A percentile compares a stretch with the other conserved stretches of the same genome.
Evolutionary conservation across 805 yeast species (phyloP).

Genomic region (Saturnispora diversa): DNA sequence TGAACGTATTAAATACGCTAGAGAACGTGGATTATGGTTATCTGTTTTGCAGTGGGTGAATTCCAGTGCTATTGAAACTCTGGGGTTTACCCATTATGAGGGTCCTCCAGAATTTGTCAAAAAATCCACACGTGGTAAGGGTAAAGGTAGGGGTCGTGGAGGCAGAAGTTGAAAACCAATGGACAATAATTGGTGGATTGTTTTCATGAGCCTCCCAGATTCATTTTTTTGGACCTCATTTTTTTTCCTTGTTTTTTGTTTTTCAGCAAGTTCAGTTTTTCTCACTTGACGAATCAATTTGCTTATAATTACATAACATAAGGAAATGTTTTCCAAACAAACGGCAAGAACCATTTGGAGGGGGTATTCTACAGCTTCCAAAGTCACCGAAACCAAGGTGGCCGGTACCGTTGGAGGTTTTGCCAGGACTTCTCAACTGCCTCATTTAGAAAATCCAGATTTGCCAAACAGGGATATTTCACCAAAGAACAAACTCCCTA

Average conservation of each 20-base stretch:
- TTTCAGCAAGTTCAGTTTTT: not conserved
- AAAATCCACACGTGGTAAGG: conserved; percentile 10
- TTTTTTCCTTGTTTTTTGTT: not conserved
- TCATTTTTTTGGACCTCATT: not conserved
- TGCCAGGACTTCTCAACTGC: conserved; percentile 29
- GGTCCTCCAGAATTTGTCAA: conserved; percentile 30
- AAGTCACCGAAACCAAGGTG: not conserved
- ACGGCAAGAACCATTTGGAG: not conserved
- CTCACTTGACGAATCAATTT: not conserved
- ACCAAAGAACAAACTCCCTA: conserved; percentile 26
- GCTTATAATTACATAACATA: not conserved
- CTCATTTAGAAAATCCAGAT: conserved; percentile 30
- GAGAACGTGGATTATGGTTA: conserved; percentile 6
- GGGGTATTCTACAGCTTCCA: not conserved
- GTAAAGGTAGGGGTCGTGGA: conserved; percentile 10
- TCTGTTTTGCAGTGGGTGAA: conserved; percentile 56
- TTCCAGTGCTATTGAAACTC: conserved; percentile 42
- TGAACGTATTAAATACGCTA: conserved; percentile 19
- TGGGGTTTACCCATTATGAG: conserved; percentile 48
- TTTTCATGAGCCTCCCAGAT: conserved; percentile 2
- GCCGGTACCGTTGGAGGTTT: conserved; percentile 16
- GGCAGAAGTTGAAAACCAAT: not conserved
- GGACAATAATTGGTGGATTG: not conserved
- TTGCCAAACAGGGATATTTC: conserved; percentile 31
- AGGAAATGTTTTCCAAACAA: not conserved